Evolutionary conservation across 2,329 filamentous ascomycete species (phyloP).

Genomic region (Verticillium zaregamsianum): DNA sequence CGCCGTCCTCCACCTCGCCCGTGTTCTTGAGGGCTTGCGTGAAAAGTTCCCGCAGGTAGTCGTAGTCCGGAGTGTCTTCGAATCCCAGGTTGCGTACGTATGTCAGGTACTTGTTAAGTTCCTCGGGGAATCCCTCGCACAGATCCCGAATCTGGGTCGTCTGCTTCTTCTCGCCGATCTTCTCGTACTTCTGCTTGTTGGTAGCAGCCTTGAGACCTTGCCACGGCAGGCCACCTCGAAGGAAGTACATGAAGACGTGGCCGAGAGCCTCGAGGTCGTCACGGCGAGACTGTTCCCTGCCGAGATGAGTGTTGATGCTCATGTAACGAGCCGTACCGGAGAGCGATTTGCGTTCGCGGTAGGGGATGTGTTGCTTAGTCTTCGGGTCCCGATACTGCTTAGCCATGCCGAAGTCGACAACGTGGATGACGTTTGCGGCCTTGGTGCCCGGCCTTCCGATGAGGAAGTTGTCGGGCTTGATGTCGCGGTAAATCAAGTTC

Average conservation of each 20-base stretch:
- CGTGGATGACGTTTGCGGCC: constrained; percentile 95
- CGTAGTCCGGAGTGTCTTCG: constrained; percentile 97
- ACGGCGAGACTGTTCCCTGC: constrained; percentile 89
- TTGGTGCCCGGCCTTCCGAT: constrained; percentile 91
- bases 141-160: constrained; percentile 95
- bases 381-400: constrained; percentile 99
- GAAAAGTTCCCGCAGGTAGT: constrained; percentile 94
- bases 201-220: constrained; percentile 70
- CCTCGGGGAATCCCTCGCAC: constrained; percentile 92
- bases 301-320: constrained; percentile 99
- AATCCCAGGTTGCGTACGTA: constrained; percentile 98
- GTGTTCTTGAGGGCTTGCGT: constrained; percentile 93
- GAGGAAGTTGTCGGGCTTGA: constrained; percentile 99
- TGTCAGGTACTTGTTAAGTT: constrained; percentile 96
- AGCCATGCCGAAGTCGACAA: constrained; percentile 99
- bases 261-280: constrained; percentile 90
- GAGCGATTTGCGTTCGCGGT: constrained; percentile 92
- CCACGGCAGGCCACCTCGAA: constrained; percentile 68
- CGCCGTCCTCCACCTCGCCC: constrained; percentile 92
- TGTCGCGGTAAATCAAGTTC: constrained; percentile 98
- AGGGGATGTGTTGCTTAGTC: constrained; percentile 98
- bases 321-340: constrained; percentile 97
- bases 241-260: constrained; percentile 72
- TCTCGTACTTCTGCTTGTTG: constrained; percentile 98
- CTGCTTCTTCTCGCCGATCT: constrained; percentile 99